These are phyloP conservation scores for Botrytis squamosa DNA, from an alignment of 2,329 filamentous ascomycete genomes.

Conservation along the genomic window DNA sequence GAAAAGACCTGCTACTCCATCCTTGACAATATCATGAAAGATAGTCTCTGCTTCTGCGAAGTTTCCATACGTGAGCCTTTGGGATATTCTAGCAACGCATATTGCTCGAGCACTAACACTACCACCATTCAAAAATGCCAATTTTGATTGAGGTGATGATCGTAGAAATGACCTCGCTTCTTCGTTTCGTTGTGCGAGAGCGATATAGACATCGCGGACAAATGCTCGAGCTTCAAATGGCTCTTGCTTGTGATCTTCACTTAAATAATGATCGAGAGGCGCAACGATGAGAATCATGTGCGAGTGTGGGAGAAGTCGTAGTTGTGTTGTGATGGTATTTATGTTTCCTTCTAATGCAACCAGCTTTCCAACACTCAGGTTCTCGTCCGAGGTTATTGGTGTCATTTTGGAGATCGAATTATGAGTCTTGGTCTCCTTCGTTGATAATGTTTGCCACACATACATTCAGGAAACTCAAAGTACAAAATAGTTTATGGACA, in stretches of 20 bases:
- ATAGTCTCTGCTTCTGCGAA: constrained; percentile 49
- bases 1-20: constrained; percentile 47
- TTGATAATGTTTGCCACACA: background rate
- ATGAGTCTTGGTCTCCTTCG: background rate
- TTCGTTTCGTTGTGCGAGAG: constrained; percentile 48
- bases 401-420: constrained; percentile 19
- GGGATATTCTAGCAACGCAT: constrained; percentile 55
- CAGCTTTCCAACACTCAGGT: constrained; percentile 46
- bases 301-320: constrained; percentile 59
- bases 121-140: constrained; percentile 62
- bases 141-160: constrained; percentile 45
- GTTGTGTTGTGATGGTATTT: constrained; percentile 56
- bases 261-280: constrained; percentile 27
- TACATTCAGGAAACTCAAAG: background rate
- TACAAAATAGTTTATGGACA: background rate
- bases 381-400: background rate
- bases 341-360: constrained; percentile 60
- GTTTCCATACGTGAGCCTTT: constrained; percentile 52
- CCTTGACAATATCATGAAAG: constrained; percentile 51
- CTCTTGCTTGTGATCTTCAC: constrained; percentile 36
- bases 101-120: constrained; percentile 53
- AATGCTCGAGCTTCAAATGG: constrained; percentile 44
- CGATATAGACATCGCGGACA: constrained; percentile 53
- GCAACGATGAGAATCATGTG: constrained; percentile 58
- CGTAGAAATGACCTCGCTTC: constrained; percentile 53